Base-by-base conservation (phyloP, 768 basidiomycete species). In the Boletus coccyginus region DNA sequence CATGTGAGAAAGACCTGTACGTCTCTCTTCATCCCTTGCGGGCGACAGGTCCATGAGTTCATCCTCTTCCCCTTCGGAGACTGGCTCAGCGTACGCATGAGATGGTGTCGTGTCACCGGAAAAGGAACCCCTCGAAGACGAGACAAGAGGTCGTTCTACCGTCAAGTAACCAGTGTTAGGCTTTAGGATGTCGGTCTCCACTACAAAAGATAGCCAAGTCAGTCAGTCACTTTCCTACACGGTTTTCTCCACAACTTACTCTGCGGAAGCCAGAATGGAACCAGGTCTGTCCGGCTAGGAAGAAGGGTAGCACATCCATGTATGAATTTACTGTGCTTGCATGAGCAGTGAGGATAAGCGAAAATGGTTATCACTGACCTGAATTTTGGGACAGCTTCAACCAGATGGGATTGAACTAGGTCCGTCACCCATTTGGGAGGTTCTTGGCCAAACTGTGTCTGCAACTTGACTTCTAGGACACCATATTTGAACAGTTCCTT, bases 211-310 rank as follows among this genome's bases (percentile, higher is more conserved):
- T 17, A 32, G 38, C 29, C 32, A 56, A 24, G 46, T 58, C 47
- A 50, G 19, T 38, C 11, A 8, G 40, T 19, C 17, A 4, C 8
- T 36, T 16, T 17, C 32, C 31, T 16, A 0, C 10, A 32, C 17
- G n/a, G 27, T 10, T n/a, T 17, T 14, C 35, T 46, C 19, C 16
- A 4, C 1, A 7, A 63, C 81, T 40, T 70, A 92, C 90, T 97
- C 70, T 98, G 95, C 7, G 95, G 95, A 7, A 95, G 82, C 97
- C 97, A 99, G 80, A 98, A 99, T 7, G 97, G 97, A 36, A 99
- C 90, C 24, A 99, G 81, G 66, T 98, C 91, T 44, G 98, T 95
- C 36, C 96, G 88, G 65, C 91, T 84, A 19, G 95, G 94, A 11
- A 98, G 74, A 0, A 98, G 79, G 2, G 94, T 94, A 3, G 96